These are phyloP conservation scores for Ceratocystis alfenasii DNA, from an alignment of 2,329 filamentous ascomycete genomes.

Conservation along the genomic window DNA sequence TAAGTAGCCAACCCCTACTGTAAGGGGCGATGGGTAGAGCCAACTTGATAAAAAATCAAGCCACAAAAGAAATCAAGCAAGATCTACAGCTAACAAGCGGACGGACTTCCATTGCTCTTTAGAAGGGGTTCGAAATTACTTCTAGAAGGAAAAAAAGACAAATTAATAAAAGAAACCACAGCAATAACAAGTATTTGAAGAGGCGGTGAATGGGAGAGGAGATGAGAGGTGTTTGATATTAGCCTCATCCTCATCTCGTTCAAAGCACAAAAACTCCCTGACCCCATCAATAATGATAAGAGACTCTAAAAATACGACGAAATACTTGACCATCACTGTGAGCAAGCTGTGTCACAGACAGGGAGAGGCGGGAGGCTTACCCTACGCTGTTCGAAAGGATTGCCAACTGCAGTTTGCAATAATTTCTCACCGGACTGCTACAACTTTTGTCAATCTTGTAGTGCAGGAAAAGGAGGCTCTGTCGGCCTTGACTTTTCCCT, in stretches of 20 bases:
- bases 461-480: background rate
- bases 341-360: background rate
- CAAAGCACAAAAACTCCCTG: background rate
- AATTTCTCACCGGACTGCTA: too few species aligned
- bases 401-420: too few species aligned
- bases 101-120: background rate
- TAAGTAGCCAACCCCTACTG: background rate
- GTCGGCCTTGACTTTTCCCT: background rate
- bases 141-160: background rate
- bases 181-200: background rate
- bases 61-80: background rate
- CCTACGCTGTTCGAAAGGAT: too few species aligned
- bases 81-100: background rate
- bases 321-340: background rate
- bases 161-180: background rate
- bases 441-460: too few species aligned
- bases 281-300: background rate
- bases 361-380: too few species aligned
- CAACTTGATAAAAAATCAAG: background rate
- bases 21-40: background rate
- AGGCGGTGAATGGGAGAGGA: constrained; percentile 14
- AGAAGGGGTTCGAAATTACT: constrained; percentile 1
- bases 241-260: constrained; percentile 9
- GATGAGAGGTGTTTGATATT: constrained; percentile 4
- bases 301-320: background rate